phyloP scores from a whole-genome alignment of 768 basidiomycete species.

The Lactarius deliciosus region DNA sequence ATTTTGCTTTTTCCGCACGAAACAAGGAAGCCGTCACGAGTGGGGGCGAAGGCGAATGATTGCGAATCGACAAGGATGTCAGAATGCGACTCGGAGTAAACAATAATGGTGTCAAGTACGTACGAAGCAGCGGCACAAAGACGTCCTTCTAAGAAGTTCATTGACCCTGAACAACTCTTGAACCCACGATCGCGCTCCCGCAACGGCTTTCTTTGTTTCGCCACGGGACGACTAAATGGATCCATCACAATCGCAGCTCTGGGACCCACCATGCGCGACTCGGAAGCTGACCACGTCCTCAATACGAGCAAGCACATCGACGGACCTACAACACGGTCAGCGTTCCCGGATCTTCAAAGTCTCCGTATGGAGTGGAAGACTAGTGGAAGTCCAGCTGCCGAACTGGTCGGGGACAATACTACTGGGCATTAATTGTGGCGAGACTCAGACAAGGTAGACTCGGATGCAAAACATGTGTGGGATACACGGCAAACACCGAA shows the following conservation, averaged over 20 bases:
- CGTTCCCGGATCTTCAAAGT: background rate
- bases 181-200: background rate
- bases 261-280: background rate
- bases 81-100: background rate
- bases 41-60: background rate
- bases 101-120: background rate
- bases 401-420: background rate
- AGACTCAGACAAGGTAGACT: background rate
- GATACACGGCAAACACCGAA: background rate
- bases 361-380: background rate
- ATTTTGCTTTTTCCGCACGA: background rate
- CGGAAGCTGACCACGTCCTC: background rate
- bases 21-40: background rate
- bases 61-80: background rate
- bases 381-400: background rate
- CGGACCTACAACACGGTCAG: background rate
- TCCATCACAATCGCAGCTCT: background rate
- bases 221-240: background rate
- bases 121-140: background rate
- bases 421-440: background rate
- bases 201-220: too few relatives aligned
- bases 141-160: background rate
- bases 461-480: too few relatives aligned
- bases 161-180: background rate
- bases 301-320: background rate